Evolutionary conservation across 371 early-diverging fungal species (phyloP), one percentile per base, ranked within the genome.

Genomic region (Apophysomyces variabilis): DNA sequence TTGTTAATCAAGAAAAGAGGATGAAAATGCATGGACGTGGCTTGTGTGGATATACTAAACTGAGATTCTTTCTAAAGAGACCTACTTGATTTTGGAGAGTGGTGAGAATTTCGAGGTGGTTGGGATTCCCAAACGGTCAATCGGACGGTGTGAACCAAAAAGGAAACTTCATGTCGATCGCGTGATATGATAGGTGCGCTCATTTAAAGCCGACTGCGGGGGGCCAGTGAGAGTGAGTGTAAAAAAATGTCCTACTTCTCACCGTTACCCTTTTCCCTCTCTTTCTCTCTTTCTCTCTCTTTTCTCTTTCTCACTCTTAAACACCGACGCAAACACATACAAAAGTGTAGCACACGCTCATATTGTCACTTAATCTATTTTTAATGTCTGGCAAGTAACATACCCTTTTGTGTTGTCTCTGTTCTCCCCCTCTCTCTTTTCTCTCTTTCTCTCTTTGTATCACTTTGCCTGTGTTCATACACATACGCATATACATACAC

Each of bases 311-410:
- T 26, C 8, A n/a, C 54, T 50, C 54, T 26, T 26, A 26, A 26
- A 26, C 32, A 26, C 32, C 32, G 32, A 26, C 32, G 32, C 3
- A 26, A 26, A 26, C 32, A 26, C 32, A 26, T 26, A 26, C 54
- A 16, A n/a, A 50, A 50, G 54, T 50, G 54, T 50, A 50, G 21
- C 54, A 50, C 54, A 50, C 54, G 11, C 54, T 41, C 41, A 5
- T 8, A 13, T 41, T 41, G 8, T 41, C 13, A 9, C 21, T 21
- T n/a, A 21, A 9, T 50, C 21, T 50, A 11, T 26, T 50, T 50
- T 21, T 21, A 50, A 50, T 50, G 54, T 50, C 54, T 50, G 54
- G 54, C 54, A 50, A 50, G 54, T 50, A 50, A 18, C n/a, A 7
- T 11, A n/a, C 47, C 21, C 21, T 50, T 26, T 26, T 26, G 32